A percentile compares a stretch with the other conserved stretches of the same genome.
These are phyloP conservation scores for Magnaporthiopsis rhizophila DNA, from an alignment of 2,329 filamentous ascomycete species.

Conservation along the genomic window DNA sequence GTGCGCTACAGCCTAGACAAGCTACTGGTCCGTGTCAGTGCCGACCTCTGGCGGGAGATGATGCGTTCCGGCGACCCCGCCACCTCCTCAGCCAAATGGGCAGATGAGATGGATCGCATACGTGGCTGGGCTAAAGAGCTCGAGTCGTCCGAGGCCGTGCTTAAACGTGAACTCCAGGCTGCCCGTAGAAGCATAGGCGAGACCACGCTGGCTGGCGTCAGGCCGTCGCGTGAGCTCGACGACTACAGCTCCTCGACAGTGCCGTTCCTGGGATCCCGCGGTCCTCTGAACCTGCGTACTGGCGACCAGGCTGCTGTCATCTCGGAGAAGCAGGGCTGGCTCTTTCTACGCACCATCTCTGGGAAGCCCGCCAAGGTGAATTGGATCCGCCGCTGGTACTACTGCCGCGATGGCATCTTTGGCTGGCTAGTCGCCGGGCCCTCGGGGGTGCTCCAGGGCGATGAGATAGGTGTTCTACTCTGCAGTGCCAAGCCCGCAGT, in stretches of 20 bases:
- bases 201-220: conserved; percentile 57
- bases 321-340: conserved; percentile 87
- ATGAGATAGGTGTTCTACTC: conserved; percentile 89
- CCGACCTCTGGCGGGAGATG: conserved; percentile 84
- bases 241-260: conserved; percentile 88
- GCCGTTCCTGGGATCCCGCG: conserved; percentile 68
- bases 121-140: conserved; percentile 91
- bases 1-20: conserved; percentile 77
- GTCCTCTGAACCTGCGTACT: conserved; percentile 56
- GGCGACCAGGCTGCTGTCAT: conserved; percentile 41
- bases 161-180: conserved; percentile 71
- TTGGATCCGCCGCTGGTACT: conserved; percentile 92
- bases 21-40: conserved; percentile 74
- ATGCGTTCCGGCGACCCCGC: conserved; percentile 60
- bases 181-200: conserved; percentile 80
- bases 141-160: conserved; percentile 78
- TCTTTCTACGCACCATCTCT: conserved; percentile 72
- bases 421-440: conserved; percentile 83
- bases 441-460: conserved; percentile 86
- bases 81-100: conserved; percentile 55
- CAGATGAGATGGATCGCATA: conserved; percentile 80
- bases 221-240: conserved; percentile 86
- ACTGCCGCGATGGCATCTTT: conserved; percentile 91
- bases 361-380: conserved; percentile 85
- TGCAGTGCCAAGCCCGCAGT: conserved; percentile 89